A percentile compares a stretch with the other conserved stretches of the same genome.
phyloP scores from a whole-genome alignment of 2,329 filamentous ascomycete genomes.

The Nemania sp. region DNA sequence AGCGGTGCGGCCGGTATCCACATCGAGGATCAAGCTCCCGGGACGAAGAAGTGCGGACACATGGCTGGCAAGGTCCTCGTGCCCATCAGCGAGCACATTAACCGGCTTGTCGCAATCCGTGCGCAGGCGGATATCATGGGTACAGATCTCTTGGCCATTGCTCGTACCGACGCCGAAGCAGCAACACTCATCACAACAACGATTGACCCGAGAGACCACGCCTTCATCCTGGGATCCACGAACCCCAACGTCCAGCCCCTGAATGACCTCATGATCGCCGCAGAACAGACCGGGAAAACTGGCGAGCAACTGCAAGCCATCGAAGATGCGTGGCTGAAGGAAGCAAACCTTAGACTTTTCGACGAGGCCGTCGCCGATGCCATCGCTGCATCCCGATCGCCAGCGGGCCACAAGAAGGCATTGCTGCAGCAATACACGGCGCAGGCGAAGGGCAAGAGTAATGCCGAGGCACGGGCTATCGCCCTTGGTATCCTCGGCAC shows the following conservation, averaged over 20 bases:
- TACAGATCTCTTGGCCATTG: conserved; percentile 84
- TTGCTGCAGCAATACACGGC: conserved; percentile 69
- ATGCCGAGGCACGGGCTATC: conserved; percentile 77
- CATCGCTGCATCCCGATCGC: conserved; percentile 65
- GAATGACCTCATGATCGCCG: conserved; percentile 87
- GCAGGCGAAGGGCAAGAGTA: conserved; percentile 80
- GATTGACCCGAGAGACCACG: conserved; percentile 93
- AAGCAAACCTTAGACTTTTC: conserved; percentile 85
- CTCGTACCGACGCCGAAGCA: conserved; percentile 95
- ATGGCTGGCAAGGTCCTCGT: conserved; percentile 99
- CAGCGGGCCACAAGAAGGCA: conserved; percentile 69
- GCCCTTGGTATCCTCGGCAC: conserved; percentile 77
- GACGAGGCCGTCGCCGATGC: conserved; percentile 84
- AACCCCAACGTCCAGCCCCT: conserved; percentile 84
- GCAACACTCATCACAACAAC: conserved; percentile 96
- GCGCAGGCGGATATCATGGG: conserved; percentile 99
- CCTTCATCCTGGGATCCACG: conserved; percentile 88
- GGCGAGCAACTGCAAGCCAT: conserved; percentile 85
- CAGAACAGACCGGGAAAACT: conserved; percentile 79
- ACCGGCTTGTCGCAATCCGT: conserved; percentile 92
- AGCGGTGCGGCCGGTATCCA: conserved; percentile 97
- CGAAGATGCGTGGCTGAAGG: conserved; percentile 82
- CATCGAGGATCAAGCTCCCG: conserved; percentile 97
- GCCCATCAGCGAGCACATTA: conserved; percentile 97
- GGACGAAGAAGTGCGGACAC: conserved; percentile 99